Base-by-base conservation (phyloP, 176 grass and related monocot species). In the Triticum dicoccoides region DNA sequence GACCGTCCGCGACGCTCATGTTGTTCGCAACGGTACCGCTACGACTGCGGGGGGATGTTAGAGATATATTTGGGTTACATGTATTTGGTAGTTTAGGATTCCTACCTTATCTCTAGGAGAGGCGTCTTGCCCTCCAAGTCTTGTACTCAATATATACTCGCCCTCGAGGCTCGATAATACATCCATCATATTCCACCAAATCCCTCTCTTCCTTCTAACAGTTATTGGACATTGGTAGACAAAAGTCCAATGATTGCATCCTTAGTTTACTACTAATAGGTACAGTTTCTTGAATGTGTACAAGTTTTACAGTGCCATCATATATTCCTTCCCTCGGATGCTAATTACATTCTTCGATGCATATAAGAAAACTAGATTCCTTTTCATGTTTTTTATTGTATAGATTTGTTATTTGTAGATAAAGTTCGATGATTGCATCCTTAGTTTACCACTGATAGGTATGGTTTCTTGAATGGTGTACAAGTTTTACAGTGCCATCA, bases 401-500 rank as follows among this genome's bases (percentile, higher is more conserved):
- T 32, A 45, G 3, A 64, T 8, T 62, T 30, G 56, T 63, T 64
- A 51, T 65, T 34, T 30, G 69, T 76, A 14, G 27, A 65, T 37
- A n/a, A 62, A 6, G 3, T 44, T 35, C 15, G 21, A 21, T 23
- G 61, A 61, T 65, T 76, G 69, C 52, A 42, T 72, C 51, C 51
- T 72, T 83, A 20, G n/a, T 25, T 72, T 20, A 58, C 47, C 17
- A 58, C 24, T 25, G 6, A 3, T 61, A 45, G 51, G 12, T 24
- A 39, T 59, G 52, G 61, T 45, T 30, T 65, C 33, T 78, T 59
- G 21, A 61, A 58, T 70, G 77, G 14, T 51, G 6, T 63, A 29
- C 20, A 42, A 20, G 9, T 87, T 81, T 67, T 32, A 62, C 30
- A 67, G 59, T 75, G 72, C 24, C 42, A 75, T 75, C 42, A 75